A percentile compares a stretch with the other conserved stretches of the same genome.
These are phyloP conservation scores for Symbiotaphrina buchneri DNA, from an alignment of 495 filamentous ascomycete species.

Conservation along the genomic window DNA sequence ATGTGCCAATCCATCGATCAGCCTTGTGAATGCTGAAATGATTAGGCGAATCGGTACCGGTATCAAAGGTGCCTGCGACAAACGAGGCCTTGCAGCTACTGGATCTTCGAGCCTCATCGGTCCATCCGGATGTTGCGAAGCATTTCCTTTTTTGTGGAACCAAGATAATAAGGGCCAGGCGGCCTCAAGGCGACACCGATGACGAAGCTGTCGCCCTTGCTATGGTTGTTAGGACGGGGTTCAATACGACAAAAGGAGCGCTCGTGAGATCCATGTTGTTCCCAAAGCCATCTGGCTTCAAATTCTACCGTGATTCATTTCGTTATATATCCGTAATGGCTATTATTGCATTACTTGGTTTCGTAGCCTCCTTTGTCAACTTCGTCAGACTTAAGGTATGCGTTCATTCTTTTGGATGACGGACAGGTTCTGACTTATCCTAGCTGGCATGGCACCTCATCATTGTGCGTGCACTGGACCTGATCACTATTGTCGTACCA, in stretches of 20 bases:
- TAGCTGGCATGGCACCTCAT: constrained; percentile 71
- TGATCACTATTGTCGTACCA: constrained; percentile 96
- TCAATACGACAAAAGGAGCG: constrained; percentile 92
- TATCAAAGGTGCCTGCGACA: constrained; percentile 76
- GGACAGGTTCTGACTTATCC: constrained; percentile 1
- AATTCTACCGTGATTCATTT: constrained; percentile 95
- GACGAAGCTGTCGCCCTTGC: constrained; percentile 85
- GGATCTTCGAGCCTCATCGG: constrained; percentile 52
- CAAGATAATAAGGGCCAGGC: constrained; percentile 75
- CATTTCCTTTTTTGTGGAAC: constrained; percentile 89
- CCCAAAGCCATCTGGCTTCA: constrained; percentile 93
- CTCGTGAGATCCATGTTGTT: constrained; percentile 97
- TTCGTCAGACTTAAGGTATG: constrained; percentile 58
- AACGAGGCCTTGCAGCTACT: constrained; percentile 55
- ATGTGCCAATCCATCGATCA: too few relatives aligned
- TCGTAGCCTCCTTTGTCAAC: constrained; percentile 77
- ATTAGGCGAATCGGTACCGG: constrained; percentile 81
- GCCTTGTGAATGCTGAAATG: too few relatives aligned
- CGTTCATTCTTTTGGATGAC: background rate
- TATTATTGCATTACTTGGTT: constrained; percentile 66
- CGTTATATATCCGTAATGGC: constrained; percentile 97
- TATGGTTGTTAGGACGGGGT: constrained; percentile 80
- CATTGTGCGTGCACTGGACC: constrained; percentile 72
- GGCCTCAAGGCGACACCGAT: constrained; percentile 65
- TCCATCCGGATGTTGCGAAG: constrained; percentile 58